These are phyloP conservation scores for Angophora floribunda DNA, from an alignment of 345 rosid genomes.

Conservation along the genomic window DNA sequence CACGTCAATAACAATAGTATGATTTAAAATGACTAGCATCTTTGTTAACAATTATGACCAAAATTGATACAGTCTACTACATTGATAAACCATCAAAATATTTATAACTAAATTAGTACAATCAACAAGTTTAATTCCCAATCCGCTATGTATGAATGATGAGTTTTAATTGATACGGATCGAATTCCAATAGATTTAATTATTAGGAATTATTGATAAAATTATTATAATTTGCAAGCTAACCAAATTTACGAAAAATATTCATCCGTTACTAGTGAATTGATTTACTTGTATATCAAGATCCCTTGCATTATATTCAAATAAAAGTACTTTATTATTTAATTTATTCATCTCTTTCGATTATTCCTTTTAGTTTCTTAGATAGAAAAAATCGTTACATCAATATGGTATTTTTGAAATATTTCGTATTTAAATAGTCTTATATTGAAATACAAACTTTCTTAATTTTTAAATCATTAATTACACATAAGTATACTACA, in stretches of 20 bases:
- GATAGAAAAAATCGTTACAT: background rate
- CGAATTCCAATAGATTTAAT: background rate
- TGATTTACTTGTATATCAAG: background rate
- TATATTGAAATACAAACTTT: background rate
- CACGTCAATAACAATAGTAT: background rate
- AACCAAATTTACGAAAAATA: background rate
- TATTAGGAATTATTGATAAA: background rate
- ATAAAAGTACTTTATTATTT: background rate
- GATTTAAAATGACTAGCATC: background rate
- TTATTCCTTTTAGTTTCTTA: background rate
- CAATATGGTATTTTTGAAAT: background rate
- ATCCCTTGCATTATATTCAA: background rate
- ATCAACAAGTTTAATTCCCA: background rate
- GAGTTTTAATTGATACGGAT: background rate
- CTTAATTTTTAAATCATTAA: background rate
- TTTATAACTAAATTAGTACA: background rate
- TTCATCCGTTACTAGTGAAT: background rate
- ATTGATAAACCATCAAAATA: background rate
- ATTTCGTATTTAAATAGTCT: background rate
- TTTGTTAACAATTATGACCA: background rate
- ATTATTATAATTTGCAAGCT: background rate
- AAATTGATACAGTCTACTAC: background rate
- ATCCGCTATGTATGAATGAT: no score
- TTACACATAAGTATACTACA: background rate
- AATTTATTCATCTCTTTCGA: background rate